Base-by-base conservation (phyloP, 345 rosid species). In the Brassica carinata region DNA sequence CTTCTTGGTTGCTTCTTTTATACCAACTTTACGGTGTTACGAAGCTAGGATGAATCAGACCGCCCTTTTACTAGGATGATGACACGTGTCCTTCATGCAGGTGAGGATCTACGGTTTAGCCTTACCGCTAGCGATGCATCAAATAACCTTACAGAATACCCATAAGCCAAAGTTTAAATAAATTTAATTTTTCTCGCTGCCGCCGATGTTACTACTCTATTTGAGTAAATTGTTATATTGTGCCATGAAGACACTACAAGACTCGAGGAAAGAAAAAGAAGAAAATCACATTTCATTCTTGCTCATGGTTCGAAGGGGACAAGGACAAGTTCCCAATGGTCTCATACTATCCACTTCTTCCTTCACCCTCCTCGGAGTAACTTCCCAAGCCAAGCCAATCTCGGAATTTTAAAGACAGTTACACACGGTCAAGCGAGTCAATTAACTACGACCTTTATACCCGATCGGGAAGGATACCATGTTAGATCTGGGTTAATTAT, bases 31-130 rank as follows among this genome's bases (percentile, higher is more conserved):
- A 55, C 18, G n/a, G 66, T 69, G 70, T 3, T 26, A 17, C 45
- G 68, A 76, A 38, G 66, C 40, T 36, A 31, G 27, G 10, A 13
- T 62, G 27, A 77, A 64, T 64, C 81, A 29, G 19, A 48, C 43
- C 68, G 26, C 74, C 15, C 2, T 61, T 14, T 69, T 34, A 53
- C 8, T 51, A 9, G 2, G 81, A 78, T 72, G 0, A 0, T 1
- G 62, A 83, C 87, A 84, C 85, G 87, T 77, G 90, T 66, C 69
- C 0, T 0, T 2, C 87, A 83, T 84, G 85, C 89, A 69, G 57
- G 6, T 38, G 2, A 53, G 19, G 34, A 18, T 79, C 73, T 57
- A 72, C 82, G 8, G 27, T 51, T 51, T 65, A 11, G 11, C 65
- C 33, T 26, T 26, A 10, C 64, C 33, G 64, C 64, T 26, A 0